phyloP scores from a whole-genome alignment of 2,329 filamentous ascomycete genomes.

The Ophiostoma ulmi region DNA sequence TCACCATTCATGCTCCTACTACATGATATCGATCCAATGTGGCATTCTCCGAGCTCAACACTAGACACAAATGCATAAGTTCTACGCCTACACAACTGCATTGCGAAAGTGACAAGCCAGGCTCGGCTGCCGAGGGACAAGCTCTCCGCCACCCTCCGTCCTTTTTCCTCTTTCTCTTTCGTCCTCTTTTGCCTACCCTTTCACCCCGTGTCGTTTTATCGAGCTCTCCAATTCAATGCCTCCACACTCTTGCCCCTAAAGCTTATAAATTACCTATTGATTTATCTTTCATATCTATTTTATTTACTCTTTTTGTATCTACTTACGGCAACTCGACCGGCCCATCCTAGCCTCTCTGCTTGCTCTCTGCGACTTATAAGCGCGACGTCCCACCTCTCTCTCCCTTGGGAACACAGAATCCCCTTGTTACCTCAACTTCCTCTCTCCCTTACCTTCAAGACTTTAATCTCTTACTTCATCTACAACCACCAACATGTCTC shows the following conservation, averaged over 20 bases:
- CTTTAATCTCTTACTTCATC: background rate
- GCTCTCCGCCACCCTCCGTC: conserved; percentile 5
- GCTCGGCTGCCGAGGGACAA: conserved; percentile 18
- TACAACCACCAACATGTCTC: conserved; percentile 20
- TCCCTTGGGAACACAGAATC: background rate
- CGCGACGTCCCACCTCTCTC: background rate
- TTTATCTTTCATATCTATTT: background rate
- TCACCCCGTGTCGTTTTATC: background rate
- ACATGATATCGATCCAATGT: background rate
- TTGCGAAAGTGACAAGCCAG: conserved; percentile 15
- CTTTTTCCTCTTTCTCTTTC: background rate
- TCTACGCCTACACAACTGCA: background rate
- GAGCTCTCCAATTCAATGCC: background rate
- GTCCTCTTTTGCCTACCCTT: background rate
- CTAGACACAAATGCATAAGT: background rate
- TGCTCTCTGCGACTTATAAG: background rate
- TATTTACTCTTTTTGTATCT: background rate
- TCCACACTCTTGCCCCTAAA: background rate
- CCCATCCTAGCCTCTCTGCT: background rate
- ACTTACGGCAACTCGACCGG: conserved; percentile 3
- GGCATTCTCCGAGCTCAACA: conserved; percentile 1
- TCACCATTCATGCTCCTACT: background rate
- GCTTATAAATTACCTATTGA: background rate
- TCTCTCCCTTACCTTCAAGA: background rate
- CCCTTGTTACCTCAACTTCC: background rate